Evolutionary conservation across 2,329 filamentous ascomycete species (phyloP).

Genomic region (Septoria linicola): DNA sequence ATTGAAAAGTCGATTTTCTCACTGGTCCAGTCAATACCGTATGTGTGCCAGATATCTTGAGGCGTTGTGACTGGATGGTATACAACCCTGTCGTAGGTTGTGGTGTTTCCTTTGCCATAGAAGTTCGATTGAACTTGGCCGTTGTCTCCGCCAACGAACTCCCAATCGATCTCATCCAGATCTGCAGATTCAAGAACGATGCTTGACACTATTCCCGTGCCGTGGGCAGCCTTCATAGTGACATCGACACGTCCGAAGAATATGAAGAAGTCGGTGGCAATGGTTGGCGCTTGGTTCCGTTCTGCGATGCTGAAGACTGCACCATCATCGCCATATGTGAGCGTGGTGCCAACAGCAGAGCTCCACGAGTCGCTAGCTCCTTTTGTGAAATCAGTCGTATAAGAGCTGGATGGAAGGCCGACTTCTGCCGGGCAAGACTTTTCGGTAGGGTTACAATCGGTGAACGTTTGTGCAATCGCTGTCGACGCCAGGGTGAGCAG

Average conservation of each 20-base stretch:
- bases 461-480: constrained; percentile 69
- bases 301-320: constrained; percentile 70
- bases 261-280: constrained; percentile 67
- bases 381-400: constrained; percentile 51
- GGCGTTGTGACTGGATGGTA: constrained; percentile 52
- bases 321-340: constrained; percentile 62
- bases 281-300: constrained; percentile 69
- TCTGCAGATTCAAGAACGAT: constrained; percentile 81
- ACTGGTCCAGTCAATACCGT: constrained; percentile 71
- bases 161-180: constrained; percentile 85
- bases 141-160: constrained; percentile 68
- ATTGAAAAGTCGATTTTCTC: constrained; percentile 62
- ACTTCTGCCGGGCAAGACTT: constrained; percentile 67
- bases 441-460: constrained; percentile 74
- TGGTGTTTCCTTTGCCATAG: constrained; percentile 69
- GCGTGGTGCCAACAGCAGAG: constrained; percentile 61
- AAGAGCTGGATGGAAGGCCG: constrained; percentile 62
- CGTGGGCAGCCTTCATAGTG: constrained; percentile 70
- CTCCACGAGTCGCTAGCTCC: constrained; percentile 61
- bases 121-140: constrained; percentile 69
- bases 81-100: constrained; percentile 66
- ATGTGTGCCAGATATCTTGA: constrained; percentile 63
- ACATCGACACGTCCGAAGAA: constrained; percentile 81
- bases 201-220: constrained; percentile 72
- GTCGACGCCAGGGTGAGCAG: constrained; percentile 45